Evolutionary conservation across 148 eudicot species (phyloP).

Genomic region (Persicaria tinctoria): DNA sequence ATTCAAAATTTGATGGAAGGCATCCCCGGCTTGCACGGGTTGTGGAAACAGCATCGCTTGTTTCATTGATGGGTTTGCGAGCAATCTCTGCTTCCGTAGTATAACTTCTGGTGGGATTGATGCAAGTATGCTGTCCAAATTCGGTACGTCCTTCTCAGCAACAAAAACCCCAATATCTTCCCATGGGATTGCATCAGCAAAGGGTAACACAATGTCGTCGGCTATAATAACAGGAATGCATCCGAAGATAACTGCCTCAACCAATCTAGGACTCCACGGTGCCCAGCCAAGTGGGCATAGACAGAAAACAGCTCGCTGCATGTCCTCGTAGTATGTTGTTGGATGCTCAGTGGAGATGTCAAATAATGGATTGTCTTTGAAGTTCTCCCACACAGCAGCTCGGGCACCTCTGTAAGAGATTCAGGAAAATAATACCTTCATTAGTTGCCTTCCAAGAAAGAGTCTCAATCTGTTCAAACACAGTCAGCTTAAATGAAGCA

Average conservation of each 20-base stretch:
- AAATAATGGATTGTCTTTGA: constrained; percentile 90
- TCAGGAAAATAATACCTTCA: too few relatives aligned
- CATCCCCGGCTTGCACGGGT: constrained; percentile 91
- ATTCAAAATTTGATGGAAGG: constrained; percentile 93
- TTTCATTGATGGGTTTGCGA: constrained; percentile 94
- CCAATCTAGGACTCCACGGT: constrained; percentile 97
- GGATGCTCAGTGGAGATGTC: constrained; percentile 99
- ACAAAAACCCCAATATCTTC: constrained; percentile 92
- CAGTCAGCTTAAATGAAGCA: not conserved
- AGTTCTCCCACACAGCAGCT: constrained; percentile 98
- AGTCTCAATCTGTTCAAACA: not conserved
- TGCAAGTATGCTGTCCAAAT: constrained; percentile 74
- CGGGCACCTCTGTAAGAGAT: constrained; percentile 67
- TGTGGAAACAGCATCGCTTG: constrained; percentile 97
- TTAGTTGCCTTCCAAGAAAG: not conserved
- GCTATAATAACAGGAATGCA: constrained; percentile 98
- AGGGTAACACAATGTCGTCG: constrained; percentile 90
- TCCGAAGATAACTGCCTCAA: constrained; percentile 94
- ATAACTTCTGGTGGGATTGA: constrained; percentile 81
- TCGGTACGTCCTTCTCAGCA: constrained; percentile 86
- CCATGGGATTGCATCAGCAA: constrained; percentile 99
- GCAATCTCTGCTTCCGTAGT: constrained; percentile 86
- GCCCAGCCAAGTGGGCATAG: constrained; percentile 99
- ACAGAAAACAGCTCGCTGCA: constrained; percentile 92
- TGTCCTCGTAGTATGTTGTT: constrained; percentile 91